phyloP scores from a whole-genome alignment of 116 monocot species.

The Cymodocea nodosa region DNA sequence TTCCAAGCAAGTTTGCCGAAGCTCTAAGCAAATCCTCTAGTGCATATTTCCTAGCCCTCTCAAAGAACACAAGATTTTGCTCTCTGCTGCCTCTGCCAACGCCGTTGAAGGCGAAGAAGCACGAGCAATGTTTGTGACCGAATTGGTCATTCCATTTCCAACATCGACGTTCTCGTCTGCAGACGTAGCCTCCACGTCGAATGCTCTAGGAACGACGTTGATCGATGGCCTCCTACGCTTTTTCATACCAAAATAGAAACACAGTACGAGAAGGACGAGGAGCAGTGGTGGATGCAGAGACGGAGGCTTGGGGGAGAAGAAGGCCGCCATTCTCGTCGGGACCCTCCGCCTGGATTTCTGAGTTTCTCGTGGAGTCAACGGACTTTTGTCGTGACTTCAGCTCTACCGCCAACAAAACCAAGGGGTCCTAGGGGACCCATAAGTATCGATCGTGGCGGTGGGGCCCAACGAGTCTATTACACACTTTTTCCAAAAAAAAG shows the following conservation, averaged over 20 bases:
- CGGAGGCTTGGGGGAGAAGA: neutral
- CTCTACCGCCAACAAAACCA: no score
- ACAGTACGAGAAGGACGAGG: constrained; percentile 17
- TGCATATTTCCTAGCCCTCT: constrained; percentile 20
- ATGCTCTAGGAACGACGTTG: no score
- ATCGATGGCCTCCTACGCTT: neutral
- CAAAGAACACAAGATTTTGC: constrained; percentile 38
- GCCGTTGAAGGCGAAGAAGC: neutral
- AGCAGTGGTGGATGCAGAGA: no score
- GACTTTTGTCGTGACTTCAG: no score
- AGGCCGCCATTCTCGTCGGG: neutral
- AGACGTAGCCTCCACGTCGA: no score
- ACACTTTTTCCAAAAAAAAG: no score
- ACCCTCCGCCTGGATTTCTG: no score
- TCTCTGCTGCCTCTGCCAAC: neutral
- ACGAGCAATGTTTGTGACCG: neutral
- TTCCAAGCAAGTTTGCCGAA: constrained; percentile 72
- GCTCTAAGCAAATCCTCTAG: constrained; percentile 58
- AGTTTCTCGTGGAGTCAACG: no score
- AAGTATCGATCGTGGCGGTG: no score
- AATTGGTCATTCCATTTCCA: neutral
- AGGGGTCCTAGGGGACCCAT: no score
- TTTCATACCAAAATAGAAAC: constrained; percentile 20
- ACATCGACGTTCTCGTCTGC: neutral
- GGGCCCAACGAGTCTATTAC: no score